These are phyloP conservation scores for Pichia phayaonensis DNA, from an alignment of 805 yeast genomes.

Conservation along the genomic window DNA sequence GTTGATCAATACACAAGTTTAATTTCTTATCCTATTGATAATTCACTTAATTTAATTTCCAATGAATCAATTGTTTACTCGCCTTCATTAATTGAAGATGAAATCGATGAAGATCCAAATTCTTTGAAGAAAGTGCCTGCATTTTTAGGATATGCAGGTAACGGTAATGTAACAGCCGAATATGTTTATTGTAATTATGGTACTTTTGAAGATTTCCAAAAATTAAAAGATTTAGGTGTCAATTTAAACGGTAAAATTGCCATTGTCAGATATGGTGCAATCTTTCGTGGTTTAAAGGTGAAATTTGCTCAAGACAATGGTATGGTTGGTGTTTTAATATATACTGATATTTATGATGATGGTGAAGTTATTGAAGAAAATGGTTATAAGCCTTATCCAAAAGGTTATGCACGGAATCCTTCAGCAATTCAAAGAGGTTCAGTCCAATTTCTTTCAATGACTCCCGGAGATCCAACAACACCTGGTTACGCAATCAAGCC, in stretches of 20 bases:
- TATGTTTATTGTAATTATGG: constrained; percentile 68
- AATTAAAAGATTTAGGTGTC: constrained; percentile 39
- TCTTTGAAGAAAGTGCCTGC: constrained; percentile 52
- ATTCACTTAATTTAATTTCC: constrained; percentile 38
- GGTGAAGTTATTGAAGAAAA: constrained; percentile 42
- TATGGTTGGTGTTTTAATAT: constrained; percentile 57
- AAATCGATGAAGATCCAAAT: constrained; percentile 40
- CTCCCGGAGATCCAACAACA: constrained; percentile 76
- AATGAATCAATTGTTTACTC: constrained; percentile 30
- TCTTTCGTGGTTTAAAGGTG: constrained; percentile 69
- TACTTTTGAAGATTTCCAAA: constrained; percentile 48
- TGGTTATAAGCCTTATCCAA: constrained; percentile 60
- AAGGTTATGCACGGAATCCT: constrained; percentile 74
- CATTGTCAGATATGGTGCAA: constrained; percentile 56
- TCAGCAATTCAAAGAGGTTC: constrained; percentile 72
- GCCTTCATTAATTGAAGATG: constrained; percentile 50
- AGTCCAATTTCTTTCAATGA: constrained; percentile 49
- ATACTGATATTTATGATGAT: constrained; percentile 66
- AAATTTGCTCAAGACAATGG: constrained; percentile 70
- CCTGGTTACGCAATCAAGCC: constrained; percentile 61
- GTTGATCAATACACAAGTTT: constrained; percentile 56
- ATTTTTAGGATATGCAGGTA: constrained; percentile 69
- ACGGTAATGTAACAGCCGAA: constrained; percentile 64
- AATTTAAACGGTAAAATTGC: constrained; percentile 52
- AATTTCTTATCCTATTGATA: constrained; percentile 54